Conservation (phyloP, 257 asterid species). For the Primulina huaijiensis region DNA sequence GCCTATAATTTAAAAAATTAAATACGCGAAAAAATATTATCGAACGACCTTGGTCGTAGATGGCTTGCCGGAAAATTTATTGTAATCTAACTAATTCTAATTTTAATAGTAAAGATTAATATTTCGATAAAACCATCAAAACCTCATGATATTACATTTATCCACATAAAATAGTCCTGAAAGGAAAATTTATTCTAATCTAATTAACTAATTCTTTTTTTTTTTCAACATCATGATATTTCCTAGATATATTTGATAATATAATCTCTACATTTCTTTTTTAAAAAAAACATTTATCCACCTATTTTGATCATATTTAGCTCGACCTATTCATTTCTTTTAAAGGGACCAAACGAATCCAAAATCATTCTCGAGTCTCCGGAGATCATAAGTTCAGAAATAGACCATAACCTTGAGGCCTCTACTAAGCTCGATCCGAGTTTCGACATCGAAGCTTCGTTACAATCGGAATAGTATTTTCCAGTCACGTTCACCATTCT, state of each 20-base stretch:
- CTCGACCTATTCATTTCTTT: not conserved
- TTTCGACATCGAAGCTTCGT: constrained; percentile 70
- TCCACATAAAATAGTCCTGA: too few species aligned
- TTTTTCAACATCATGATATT: not conserved
- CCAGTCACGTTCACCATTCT: constrained; percentile 56
- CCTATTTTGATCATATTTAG: not conserved
- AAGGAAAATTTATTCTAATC: too few species aligned
- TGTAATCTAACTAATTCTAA: too few species aligned
- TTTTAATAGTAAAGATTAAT: too few species aligned
- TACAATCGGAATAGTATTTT: constrained; percentile 82
- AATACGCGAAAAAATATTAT: too few species aligned
- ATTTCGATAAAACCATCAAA: too few species aligned
- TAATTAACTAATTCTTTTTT: too few species aligned
- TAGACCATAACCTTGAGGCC: constrained; percentile 71
- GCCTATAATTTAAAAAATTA: too few species aligned
- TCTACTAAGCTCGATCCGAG: constrained; percentile 56
- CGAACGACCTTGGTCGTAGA: too few species aligned
- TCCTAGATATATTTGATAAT: not conserved
- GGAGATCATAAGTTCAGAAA: constrained; percentile 66
- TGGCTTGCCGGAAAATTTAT: too few species aligned
- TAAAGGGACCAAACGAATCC: constrained; percentile 20
- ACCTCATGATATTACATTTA: too few species aligned
- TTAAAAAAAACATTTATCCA: not conserved
- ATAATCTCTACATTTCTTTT: not conserved
- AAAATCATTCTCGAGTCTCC: constrained; percentile 20